Base-by-base conservation (phyloP, 192 early-diverging fungal species). In the Entomortierella lignicola region DNA sequence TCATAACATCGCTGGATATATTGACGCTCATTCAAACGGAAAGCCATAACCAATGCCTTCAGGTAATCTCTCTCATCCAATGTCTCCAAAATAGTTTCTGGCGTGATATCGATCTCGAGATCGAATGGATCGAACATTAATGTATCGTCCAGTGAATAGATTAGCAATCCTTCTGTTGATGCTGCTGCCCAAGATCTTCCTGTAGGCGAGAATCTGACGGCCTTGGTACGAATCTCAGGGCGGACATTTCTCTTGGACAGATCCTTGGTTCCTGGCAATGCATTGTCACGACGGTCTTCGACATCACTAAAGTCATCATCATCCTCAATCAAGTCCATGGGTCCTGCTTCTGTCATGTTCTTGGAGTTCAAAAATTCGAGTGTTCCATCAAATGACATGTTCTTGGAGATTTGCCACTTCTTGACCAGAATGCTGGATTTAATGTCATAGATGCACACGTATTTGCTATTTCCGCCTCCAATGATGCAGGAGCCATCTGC, bases 41-140 rank as follows among this genome's bases (percentile, higher is more conserved):
- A 96, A 0, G 96, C 87, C 91, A 97, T 97, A 32, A 97, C 89
- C 34, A 99, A 81, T 8, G 97, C 92, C 34, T 91, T 90, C 56
- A 97, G 82, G 81, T 96, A 96, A 48, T 99, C 94, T 69, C 89
- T 81, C 47, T 86, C 86, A 26, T 86, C 86, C 30, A 97, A 77
- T n/a, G 92, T 89, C 56, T 89, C 92, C 30, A 90, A 62, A 27
- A 97, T 92, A 0, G 93, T 86, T 25, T 91, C 92, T 1, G 98
- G 97, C 1, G 97, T 99, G 32, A 99, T 94, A 72, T 98, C 94
- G 34, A 97, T 90, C 71, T 99, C 97, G 4, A 99, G 90, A 84
- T 99, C 97, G 81, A 97, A 99, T 25, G 98, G 98, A 82, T 99
- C 98, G 80, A 99, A 99, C 58, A 93, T 65, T 25, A 98, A 84